Percentiles rank a stretch among this genome's conserved stretches.
phyloP scores from a whole-genome alignment of 1,284 basidiomycete genomes.

The Taiwanofungus camphoratus region DNA sequence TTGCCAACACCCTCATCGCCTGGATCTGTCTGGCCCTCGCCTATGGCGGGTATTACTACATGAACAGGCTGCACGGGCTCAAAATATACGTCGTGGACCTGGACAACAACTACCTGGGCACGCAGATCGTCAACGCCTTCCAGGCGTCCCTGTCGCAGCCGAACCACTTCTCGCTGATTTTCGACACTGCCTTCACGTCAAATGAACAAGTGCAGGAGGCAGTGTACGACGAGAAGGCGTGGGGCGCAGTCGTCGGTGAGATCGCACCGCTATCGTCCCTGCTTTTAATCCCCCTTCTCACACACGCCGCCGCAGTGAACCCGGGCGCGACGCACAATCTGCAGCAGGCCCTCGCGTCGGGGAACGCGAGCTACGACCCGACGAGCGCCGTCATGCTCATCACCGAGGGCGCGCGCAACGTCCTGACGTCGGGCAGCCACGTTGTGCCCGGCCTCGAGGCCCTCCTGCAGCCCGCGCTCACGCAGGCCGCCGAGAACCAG shows the following conservation, averaged over 20 bases:
- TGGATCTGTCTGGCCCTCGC: neutral
- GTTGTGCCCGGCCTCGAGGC: neutral
- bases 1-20: neutral
- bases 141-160: neutral
- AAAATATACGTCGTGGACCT: constrained; percentile 1
- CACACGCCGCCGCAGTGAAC: neutral
- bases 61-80: constrained; percentile 1
- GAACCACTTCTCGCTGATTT: constrained; percentile 1
- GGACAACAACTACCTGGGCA: neutral
- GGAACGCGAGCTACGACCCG: constrained; percentile 1
- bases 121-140: constrained; percentile 3
- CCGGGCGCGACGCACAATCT: neutral
- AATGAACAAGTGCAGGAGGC: neutral
- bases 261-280: neutral
- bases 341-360: neutral
- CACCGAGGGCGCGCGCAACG: constrained; percentile 3
- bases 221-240: constrained; percentile 4
- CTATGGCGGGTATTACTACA: constrained; percentile 2
- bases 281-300: neutral
- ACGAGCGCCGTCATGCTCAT: neutral
- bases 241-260: constrained; percentile 2
- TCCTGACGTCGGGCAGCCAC: constrained; percentile 2
- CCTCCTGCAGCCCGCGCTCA: neutral
- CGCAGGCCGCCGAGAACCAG: neutral
- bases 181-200: neutral